Base-by-base conservation (phyloP, 306 rosid species). In the Biancaea sappan region DNA sequence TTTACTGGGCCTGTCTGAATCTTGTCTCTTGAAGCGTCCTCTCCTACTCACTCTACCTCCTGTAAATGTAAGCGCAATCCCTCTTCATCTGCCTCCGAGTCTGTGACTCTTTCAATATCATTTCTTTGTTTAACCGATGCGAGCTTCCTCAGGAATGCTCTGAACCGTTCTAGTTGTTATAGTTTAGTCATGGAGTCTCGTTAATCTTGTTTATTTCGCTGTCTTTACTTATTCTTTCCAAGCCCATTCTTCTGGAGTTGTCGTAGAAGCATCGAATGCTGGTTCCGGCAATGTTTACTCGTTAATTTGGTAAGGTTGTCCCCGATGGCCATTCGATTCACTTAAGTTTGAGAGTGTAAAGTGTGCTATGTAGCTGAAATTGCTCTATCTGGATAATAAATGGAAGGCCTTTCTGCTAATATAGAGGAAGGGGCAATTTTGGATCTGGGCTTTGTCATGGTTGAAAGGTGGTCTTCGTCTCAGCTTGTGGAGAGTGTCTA, bases 111-210 rank as follows among this genome's bases (percentile, higher is more conserved):
- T 64, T 57, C 79, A 28, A 28, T 16, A 46, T 22, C 53, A 47
- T 47, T 47, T 47, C 53, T 47, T 6, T 47, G 22, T 4, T 47
- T n/a, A 1, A 93, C 80, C 62, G 31, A 80, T 84, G 84, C 74
- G 56, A 78, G 67, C 85, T 70, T 87, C 76, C 84, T 80, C 77
- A 65, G 24, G 46, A 69, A 65, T 83, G 77, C 77, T 90, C 40
- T 90, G 80, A 87, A 68, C 66, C 79, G 25, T 67, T 69, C 65
- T 70, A n/a, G n/a, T n/a, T 67, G 25, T 26, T 48, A 53, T 71
- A 75, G 65, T 81, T 81, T 76, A 63, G 10, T 84, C 60, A 84
- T 87, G 95, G 88, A 77, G 75, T 86, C 81, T 86, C 97, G 96
- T 86, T 93, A 86, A 80, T 57, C 77, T 85, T 68, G 53, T 47